Conservation (phyloP, 177 flowering plant genomes). For the Tripterygium wilfordii region DNA sequence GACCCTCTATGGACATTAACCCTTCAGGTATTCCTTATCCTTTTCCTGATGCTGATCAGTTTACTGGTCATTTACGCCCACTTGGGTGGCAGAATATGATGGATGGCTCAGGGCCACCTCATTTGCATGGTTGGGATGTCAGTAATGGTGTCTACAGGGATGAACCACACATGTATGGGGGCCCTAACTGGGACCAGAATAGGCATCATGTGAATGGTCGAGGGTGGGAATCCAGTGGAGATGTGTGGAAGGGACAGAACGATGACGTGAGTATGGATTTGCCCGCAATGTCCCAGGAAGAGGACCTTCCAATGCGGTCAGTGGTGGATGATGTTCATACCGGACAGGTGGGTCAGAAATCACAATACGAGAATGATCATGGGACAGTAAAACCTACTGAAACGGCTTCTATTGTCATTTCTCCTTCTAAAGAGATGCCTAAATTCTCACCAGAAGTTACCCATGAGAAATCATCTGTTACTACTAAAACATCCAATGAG, state of each 20-base stretch:
- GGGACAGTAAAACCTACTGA: conserved; percentile 33
- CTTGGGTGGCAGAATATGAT: conserved; percentile 72
- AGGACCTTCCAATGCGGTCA: conserved; percentile 22
- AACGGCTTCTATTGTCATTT: conserved; percentile 15
- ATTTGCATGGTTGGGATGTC: conserved; percentile 78
- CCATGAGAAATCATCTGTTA: conserved; percentile 23
- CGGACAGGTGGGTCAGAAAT: conserved; percentile 27
- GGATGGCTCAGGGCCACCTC: conserved; percentile 55
- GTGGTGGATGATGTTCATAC: conserved; percentile 30
- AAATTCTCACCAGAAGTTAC: conserved; percentile 17
- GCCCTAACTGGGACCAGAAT: conserved; percentile 65
- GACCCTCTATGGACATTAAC: conserved; percentile 67
- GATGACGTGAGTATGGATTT: conserved; percentile 37
- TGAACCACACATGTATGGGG: conserved; percentile 52
- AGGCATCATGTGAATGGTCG: conserved; percentile 40
- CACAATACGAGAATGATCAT: conserved; percentile 28
- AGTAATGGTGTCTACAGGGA: conserved; percentile 58
- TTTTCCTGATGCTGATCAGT: conserved; percentile 66
- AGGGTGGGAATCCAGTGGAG: conserved; percentile 59
- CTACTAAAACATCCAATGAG: conserved; percentile 17
- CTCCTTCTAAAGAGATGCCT: conserved; percentile 17
- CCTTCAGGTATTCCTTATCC: conserved; percentile 66
- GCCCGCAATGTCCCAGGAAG: conserved; percentile 38
- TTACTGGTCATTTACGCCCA: conserved; percentile 60
- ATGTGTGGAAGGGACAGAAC: conserved; percentile 61